A percentile compares a stretch with the other conserved stretches of the same genome.
Conservation (phyloP, 345 rosid genomes). For the Linum lewisii region DNA sequence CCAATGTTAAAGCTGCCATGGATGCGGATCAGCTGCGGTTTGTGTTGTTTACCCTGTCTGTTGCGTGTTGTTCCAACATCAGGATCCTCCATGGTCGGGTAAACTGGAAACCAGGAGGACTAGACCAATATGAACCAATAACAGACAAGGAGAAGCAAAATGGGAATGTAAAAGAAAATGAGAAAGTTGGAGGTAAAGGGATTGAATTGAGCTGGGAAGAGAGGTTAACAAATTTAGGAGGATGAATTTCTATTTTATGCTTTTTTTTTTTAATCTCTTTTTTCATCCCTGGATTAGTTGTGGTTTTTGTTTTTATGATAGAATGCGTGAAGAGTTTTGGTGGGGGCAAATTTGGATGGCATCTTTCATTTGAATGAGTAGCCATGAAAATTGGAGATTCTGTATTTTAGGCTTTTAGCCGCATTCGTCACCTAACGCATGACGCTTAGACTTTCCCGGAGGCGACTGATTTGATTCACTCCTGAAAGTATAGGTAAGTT, state of each 20-base stretch:
- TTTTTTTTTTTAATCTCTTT: too few species aligned
- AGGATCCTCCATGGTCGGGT: conserved; percentile 7
- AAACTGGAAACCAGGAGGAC: neutral
- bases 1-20: conserved; percentile 22
- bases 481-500: too few species aligned
- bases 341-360: conserved; percentile 13
- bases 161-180: neutral
- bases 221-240: neutral
- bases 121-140: conserved; percentile 6
- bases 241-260: too few species aligned
- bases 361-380: neutral
- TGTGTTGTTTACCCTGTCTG: conserved; percentile 10
- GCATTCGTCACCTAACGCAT: neutral
- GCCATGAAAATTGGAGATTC: too few species aligned
- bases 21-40: neutral
- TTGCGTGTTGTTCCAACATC: neutral
- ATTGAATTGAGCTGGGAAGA: too few species aligned
- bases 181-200: too few species aligned
- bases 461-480: too few species aligned
- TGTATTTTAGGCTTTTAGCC: conserved; percentile 10
- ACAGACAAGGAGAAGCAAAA: neutral
- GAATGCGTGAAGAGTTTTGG: conserved; percentile 9
- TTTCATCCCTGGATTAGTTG: too few species aligned
- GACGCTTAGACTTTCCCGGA: too few species aligned
- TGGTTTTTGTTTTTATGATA: conserved; percentile 6